Evolutionary conservation across 352 stramenopile genomes (phyloP).

Genomic region (Aphanomyces invadans): DNA sequence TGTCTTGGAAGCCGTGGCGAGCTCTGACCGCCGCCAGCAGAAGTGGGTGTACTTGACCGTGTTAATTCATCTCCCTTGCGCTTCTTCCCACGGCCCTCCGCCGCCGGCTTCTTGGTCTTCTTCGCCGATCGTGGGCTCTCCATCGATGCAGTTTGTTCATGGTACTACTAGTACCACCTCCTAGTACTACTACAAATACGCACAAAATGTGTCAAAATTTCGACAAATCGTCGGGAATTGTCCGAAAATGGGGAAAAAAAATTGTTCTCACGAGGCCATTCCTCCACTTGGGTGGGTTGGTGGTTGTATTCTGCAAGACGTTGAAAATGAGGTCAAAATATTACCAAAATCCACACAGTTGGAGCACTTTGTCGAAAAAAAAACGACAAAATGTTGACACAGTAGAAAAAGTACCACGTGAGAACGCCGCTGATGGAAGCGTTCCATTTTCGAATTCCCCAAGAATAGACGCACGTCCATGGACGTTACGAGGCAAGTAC

Average conservation of each 20-base stretch:
- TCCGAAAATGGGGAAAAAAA: neutral
- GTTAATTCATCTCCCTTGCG: neutral
- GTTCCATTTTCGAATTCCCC: neutral
- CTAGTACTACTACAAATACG: neutral
- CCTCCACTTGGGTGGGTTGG: too few relatives aligned
- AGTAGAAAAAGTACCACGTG: neutral
- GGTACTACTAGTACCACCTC: neutral
- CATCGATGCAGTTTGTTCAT: neutral
- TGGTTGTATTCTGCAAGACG: too few relatives aligned
- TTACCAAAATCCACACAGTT: too few relatives aligned
- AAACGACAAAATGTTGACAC: too few relatives aligned
- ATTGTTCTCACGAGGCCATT: too few relatives aligned
- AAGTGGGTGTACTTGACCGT: neutral
- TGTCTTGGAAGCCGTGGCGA: neutral
- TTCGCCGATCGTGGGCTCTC: slow-evolving; percentile 14
- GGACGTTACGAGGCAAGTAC: slow-evolving; percentile 3
- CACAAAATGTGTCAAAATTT: neutral
- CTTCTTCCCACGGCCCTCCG: neutral
- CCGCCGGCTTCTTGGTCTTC: slow-evolving; percentile 16
- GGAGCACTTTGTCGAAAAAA: too few relatives aligned
- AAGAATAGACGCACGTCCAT: slow-evolving; percentile 2
- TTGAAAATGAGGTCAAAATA: too few relatives aligned
- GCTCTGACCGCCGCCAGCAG: neutral
- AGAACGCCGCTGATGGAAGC: neutral
- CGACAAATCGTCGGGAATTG: neutral